These are phyloP conservation scores for Circinella umbellata DNA, from an alignment of 371 early-diverging fungal species.

Conservation along the genomic window DNA sequence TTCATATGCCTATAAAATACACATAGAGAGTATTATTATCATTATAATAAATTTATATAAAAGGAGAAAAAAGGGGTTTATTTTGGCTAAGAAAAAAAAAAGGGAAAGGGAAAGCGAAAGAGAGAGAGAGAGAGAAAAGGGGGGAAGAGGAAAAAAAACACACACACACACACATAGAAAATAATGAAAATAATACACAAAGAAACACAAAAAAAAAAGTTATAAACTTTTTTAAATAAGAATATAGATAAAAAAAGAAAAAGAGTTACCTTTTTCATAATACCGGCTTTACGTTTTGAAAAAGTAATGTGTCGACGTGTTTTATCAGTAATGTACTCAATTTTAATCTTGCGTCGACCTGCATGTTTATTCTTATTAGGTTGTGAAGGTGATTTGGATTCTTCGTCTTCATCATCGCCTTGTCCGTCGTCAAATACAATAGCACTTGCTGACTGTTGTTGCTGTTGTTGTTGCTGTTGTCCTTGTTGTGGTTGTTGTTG, in stretches of 20 bases:
- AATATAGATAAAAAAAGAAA: background rate
- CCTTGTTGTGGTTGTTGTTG: too few species aligned
- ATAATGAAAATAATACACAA: too few species aligned
- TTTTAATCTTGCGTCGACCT: constrained; percentile 90
- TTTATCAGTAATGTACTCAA: constrained; percentile 94
- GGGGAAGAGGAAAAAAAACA: background rate
- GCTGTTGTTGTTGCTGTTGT: background rate
- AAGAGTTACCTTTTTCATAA: constrained; percentile 91
- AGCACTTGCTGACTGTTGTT: background rate
- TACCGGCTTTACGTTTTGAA: constrained; percentile 95
- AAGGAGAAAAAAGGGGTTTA: background rate
- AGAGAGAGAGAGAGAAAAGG: too few species aligned
- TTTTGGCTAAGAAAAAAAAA: too few species aligned
- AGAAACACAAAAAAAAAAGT: too few species aligned
- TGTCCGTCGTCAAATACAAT: constrained; percentile 6
- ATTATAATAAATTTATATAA: too few species aligned
- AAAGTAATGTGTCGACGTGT: constrained; percentile 94
- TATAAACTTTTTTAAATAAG: too few species aligned
- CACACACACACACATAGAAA: background rate
- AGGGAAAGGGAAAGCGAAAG: too few species aligned
- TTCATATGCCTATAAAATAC: constrained; percentile 87
- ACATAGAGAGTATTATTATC: too few species aligned
- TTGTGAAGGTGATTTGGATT: background rate
- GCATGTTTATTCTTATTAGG: constrained; percentile 50
- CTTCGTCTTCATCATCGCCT: constrained; percentile 6